Conservation (phyloP, 768 basidiomycete genomes). For the Pluteus cervinus region DNA sequence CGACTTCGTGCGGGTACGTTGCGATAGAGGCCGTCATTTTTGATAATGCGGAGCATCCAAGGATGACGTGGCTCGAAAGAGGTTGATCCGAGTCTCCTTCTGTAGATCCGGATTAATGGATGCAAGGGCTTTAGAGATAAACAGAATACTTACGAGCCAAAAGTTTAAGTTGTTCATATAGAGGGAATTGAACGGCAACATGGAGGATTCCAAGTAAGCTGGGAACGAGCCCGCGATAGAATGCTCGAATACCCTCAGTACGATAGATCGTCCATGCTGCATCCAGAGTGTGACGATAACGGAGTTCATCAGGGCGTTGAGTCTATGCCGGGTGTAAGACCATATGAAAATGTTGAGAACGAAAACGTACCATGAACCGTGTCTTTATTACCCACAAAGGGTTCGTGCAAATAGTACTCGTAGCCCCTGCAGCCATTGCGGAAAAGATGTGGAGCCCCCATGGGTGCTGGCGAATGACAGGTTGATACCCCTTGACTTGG, state of each 20-base stretch:
- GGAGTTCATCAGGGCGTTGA: conserved; percentile 69
- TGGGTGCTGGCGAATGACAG: conserved; percentile 71
- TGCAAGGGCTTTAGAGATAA: conserved; percentile 2
- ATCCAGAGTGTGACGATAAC: conserved; percentile 87
- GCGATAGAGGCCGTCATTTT: conserved; percentile 96
- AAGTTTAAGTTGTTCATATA: conserved; percentile 90
- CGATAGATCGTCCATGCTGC: conserved; percentile 88
- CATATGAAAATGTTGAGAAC: conserved; percentile 3
- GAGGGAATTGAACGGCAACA: conserved; percentile 95
- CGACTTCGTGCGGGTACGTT: conserved; percentile 97
- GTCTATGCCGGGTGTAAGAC: conserved; percentile 46
- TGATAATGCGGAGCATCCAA: conserved; percentile 85
- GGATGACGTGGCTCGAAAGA: conserved; percentile 60
- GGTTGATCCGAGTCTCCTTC: conserved; percentile 41
- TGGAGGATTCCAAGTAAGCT: conserved; percentile 89
- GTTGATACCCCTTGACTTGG: conserved; percentile 82
- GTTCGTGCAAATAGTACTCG: conserved; percentile 91
- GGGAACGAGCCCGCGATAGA: conserved; percentile 94
- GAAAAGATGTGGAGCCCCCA: conserved; percentile 89
- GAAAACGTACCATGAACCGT: conserved; percentile 80
- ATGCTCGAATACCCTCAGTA: conserved; percentile 79
- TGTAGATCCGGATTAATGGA: conserved; percentile 13
- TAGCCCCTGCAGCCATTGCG: conserved; percentile 92
- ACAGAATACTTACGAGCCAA: conserved; percentile 64
- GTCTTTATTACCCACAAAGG: conserved; percentile 99